Base-by-base conservation (phyloP, 1,139 yeast genomes). In the Geotrichum bryndzae region DNA sequence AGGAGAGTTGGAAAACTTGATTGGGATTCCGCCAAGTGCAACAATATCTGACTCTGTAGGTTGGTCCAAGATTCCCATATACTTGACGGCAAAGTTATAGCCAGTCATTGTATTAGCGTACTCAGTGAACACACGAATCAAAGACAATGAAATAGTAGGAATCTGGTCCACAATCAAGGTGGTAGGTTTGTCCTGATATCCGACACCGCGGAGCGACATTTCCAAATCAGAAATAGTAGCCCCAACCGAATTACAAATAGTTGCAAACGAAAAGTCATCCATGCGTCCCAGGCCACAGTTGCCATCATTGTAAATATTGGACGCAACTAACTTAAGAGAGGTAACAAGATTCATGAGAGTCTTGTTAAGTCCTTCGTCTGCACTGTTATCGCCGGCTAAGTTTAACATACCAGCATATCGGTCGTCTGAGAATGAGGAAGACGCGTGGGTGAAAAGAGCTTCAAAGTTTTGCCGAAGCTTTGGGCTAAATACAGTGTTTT, bases 181-280 rank as follows among this genome's bases (percentile, higher is more conserved):
- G 1, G 74, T 73, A 53, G 71, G 65, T 56, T 75, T 74, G 15
- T 69, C 66, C 2, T 74, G 67, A 10, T 81, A 73, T 3, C 76
- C 65, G 1, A 74, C 70, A 0, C 95, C 95, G 63, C 96, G 79
- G 27, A 87, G 73, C 0, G 88, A 77, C 13, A 88, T 85, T 69
- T 90, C 96, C 15, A 82, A 72, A 0, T 89, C 82, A 62, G 84
- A 83, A 35, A 89, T 82, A 0, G 90, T 82, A 1, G 60, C 60
- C 22, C 58, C 62, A 3, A 58, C 51, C 10, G 53, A 46, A 23
- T 51, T 25, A 18, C 59, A 57, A 13, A 57, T 18, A 6, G 56
- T 52, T 15, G 33, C 52, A 11, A 57, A 25, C 4, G 59, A 57
- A 46, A 48, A 58, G 31, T 53, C 54, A 27, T 50, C 52, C 33